Evolutionary conservation across 371 early-diverging fungal species (phyloP).

Genomic region (Lichtheimia ramosa): DNA sequence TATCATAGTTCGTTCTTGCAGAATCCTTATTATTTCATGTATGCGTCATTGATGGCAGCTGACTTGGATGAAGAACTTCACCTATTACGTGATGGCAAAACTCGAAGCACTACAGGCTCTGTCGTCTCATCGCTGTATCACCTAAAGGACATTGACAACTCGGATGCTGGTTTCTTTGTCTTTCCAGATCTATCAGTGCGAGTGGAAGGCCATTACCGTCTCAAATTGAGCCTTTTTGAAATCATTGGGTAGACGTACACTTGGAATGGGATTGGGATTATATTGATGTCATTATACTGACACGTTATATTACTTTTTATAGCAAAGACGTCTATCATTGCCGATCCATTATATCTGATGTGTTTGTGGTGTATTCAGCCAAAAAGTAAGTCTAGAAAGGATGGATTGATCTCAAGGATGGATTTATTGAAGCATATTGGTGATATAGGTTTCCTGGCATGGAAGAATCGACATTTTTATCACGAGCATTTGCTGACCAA

Average conservation of each 20-base stretch:
- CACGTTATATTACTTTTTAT: constrained; percentile 1
- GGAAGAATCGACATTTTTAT: constrained; percentile 89
- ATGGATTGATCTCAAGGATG: neutral
- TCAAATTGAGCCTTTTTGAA: constrained; percentile 90
- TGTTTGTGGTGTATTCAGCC: constrained; percentile 86
- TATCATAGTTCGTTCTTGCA: constrained; percentile 66
- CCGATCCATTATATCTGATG: constrained; percentile 73
- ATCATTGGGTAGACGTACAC: constrained; percentile 62
- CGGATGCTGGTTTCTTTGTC: constrained; percentile 95
- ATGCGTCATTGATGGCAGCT: constrained; percentile 71
- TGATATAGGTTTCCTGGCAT: constrained; percentile 83
- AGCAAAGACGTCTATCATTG: constrained; percentile 79
- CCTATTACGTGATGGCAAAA: constrained; percentile 71
- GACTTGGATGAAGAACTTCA: constrained; percentile 74
- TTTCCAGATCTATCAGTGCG: constrained; percentile 94
- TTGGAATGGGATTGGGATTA: neutral
- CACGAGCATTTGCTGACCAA: constrained; percentile 92
- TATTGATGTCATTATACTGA: neutral
- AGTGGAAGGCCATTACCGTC: constrained; percentile 86
- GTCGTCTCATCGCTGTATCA: constrained; percentile 90
- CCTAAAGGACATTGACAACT: constrained; percentile 80
- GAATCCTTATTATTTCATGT: constrained; percentile 87
- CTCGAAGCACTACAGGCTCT: constrained; percentile 79
- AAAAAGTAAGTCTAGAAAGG: constrained; percentile 58
- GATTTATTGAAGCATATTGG: neutral